These are phyloP conservation scores for Magnaporthales sp. DNA, from an alignment of 2,329 filamentous ascomycete genomes.

Conservation along the genomic window DNA sequence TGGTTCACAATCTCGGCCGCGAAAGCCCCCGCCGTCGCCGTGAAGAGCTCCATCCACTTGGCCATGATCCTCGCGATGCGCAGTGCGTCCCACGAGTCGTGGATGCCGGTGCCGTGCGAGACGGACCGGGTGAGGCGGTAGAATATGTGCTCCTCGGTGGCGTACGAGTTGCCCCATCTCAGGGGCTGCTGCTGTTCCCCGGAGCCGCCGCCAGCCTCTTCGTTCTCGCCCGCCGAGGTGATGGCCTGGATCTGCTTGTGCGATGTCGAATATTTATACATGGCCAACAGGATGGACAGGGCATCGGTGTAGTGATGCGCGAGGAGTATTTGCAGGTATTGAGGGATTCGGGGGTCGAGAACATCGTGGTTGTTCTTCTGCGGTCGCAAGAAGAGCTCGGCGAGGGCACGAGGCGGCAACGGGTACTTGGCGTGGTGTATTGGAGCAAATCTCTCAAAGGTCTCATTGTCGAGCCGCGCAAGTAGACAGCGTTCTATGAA, in stretches of 20 bases:
- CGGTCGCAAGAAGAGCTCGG: slow-evolving; percentile 50
- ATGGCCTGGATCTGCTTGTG: slow-evolving; percentile 25
- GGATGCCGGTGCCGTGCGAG: slow-evolving; percentile 42
- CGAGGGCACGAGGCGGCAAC: slow-evolving; percentile 39
- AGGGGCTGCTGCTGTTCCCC: slow-evolving; percentile 12
- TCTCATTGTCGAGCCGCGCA: slow-evolving; percentile 40
- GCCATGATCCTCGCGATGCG: slow-evolving; percentile 40
- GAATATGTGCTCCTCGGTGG: slow-evolving; percentile 80
- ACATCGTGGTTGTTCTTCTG: slow-evolving; percentile 35
- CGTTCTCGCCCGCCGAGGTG: not conserved
- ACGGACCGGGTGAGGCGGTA: slow-evolving; percentile 89
- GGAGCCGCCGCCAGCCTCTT: slow-evolving; percentile 9
- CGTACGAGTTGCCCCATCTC: slow-evolving; percentile 49
- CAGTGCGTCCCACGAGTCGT: slow-evolving; percentile 36
- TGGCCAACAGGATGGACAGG: slow-evolving; percentile 42
- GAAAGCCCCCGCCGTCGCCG: slow-evolving; percentile 39
- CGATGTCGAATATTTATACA: slow-evolving; percentile 49
- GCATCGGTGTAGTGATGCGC: slow-evolving; percentile 42
- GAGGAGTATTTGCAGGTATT: slow-evolving; percentile 50
- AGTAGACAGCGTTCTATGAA: slow-evolving; percentile 43
- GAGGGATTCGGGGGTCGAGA: slow-evolving; percentile 50
- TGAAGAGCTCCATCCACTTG: slow-evolving; percentile 51
- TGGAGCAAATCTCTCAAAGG: slow-evolving; percentile 42
- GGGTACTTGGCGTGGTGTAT: slow-evolving; percentile 42
- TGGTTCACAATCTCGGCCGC: slow-evolving; percentile 36